Evolutionary conservation across 257 asterid species (phyloP).

Genomic region (Jaltomata sinuosa): DNA sequence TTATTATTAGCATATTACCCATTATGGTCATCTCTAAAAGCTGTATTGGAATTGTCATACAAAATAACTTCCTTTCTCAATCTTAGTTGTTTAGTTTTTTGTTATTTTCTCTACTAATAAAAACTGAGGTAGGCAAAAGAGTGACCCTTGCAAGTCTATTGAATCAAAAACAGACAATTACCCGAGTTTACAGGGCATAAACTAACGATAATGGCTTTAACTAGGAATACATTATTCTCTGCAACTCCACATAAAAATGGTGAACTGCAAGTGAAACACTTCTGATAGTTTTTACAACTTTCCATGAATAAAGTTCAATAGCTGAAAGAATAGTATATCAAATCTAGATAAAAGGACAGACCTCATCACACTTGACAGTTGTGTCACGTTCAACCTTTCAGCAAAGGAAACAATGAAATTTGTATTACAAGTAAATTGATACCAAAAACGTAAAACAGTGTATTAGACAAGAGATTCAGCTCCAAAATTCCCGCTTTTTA

Average conservation of each 20-base stretch:
- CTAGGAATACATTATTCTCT: not conserved
- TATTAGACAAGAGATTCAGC: slow-evolving; percentile 15
- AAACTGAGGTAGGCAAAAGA: not conserved
- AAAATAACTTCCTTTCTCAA: not conserved
- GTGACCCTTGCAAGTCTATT: not conserved
- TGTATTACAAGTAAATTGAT: not conserved
- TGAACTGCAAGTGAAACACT: not conserved
- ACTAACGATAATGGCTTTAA: not conserved
- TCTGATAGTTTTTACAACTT: not conserved
- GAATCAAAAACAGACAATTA: not conserved
- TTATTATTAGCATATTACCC: not conserved
- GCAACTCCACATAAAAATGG: not conserved
- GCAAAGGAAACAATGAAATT: not conserved
- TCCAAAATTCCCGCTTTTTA: slow-evolving; percentile 50
- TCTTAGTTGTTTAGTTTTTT: not conserved
- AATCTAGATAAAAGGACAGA: not conserved
- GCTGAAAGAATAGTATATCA: not conserved
- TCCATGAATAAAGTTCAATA: not conserved
- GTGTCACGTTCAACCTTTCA: not conserved
- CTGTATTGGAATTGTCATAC: not conserved
- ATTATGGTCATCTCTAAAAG: not conserved
- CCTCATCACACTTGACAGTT: not conserved
- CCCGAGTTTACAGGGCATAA: not conserved
- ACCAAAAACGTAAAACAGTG: not conserved
- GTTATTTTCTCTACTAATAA: not conserved